Evolutionary conservation across 257 asterid genomes (phyloP).

Genomic region (Cynanchum wilfordii): DNA sequence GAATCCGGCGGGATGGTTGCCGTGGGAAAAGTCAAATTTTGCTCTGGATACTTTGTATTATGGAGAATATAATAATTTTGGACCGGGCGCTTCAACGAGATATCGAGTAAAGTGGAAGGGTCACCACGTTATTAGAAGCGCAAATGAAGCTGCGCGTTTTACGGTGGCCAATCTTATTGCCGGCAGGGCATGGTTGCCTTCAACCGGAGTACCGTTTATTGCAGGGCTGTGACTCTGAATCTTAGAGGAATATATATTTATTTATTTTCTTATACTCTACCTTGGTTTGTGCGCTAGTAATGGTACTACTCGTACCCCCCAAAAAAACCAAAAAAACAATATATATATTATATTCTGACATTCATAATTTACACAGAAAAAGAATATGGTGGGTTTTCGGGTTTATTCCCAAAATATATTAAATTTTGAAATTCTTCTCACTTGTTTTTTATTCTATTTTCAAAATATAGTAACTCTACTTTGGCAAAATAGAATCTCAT

Average conservation of each 20-base stretch:
- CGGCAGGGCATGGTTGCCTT: conserved; percentile 70
- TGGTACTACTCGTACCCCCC: conserved; percentile 1
- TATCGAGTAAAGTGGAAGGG: conserved; percentile 73
- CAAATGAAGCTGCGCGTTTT: conserved; percentile 40
- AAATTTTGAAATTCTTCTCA: no score
- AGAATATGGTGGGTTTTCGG: neutral
- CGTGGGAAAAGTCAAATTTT: conserved; percentile 53
- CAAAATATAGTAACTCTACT: no score
- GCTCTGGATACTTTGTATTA: conserved; percentile 65
- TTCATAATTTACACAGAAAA: neutral
- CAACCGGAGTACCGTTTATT: conserved; percentile 72
- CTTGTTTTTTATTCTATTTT: no score
- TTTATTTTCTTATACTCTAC: neutral
- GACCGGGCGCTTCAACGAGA: conserved; percentile 45
- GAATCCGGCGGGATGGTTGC: conserved; percentile 67
- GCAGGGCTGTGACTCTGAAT: conserved; percentile 40
- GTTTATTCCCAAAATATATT: no score
- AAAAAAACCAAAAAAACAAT: neutral
- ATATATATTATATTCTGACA: neutral
- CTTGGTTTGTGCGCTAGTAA: neutral
- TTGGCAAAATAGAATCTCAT: no score
- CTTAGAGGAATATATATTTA: neutral
- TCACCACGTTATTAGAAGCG: conserved; percentile 37
- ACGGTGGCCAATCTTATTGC: conserved; percentile 62
- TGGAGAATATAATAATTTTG: conserved; percentile 69